A percentile compares a stretch with the other conserved stretches of the same genome.
These are phyloP conservation scores for Trypanosoma grayi DNA, from an alignment of 208 protist species.

Conservation along the genomic window DNA sequence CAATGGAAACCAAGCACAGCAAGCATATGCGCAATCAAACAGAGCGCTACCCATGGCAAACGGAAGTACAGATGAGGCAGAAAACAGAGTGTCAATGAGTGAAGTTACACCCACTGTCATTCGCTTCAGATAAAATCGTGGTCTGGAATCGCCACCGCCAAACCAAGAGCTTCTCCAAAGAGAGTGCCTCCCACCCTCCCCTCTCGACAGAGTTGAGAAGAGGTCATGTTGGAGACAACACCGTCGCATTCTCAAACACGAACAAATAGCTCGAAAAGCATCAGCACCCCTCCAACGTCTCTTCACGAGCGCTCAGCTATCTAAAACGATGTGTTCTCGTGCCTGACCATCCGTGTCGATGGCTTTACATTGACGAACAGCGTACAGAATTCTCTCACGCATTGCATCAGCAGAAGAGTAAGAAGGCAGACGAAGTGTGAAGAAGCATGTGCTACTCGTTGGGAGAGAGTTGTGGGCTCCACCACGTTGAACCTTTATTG, in stretches of 20 bases:
- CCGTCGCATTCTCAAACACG: not conserved
- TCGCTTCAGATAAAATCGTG: no score
- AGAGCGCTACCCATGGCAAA: no score
- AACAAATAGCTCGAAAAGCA: not conserved
- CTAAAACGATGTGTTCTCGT: constrained; percentile 67
- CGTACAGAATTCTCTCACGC: constrained; percentile 93
- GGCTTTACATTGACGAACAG: constrained; percentile 92
- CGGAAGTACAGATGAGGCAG: no score
- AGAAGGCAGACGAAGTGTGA: constrained; percentile 86
- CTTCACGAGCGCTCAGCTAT: constrained; percentile 15
- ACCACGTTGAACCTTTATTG: constrained; percentile 85
- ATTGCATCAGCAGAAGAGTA: constrained; percentile 88
- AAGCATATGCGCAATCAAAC: no score
- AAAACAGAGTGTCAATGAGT: no score
- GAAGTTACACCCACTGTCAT: no score
- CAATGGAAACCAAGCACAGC: no score
- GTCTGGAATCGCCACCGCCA: no score
- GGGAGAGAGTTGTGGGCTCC: constrained; percentile 79
- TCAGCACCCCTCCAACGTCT: not conserved
- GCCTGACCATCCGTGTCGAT: constrained; percentile 93
- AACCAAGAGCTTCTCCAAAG: no score
- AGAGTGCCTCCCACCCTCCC: no score
- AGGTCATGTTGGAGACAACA: no score
- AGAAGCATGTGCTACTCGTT: constrained; percentile 94
- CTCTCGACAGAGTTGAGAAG: no score